Base-by-base conservation (phyloP, 495 filamentous ascomycete genomes). In the Penicillium malachiteum region DNA sequence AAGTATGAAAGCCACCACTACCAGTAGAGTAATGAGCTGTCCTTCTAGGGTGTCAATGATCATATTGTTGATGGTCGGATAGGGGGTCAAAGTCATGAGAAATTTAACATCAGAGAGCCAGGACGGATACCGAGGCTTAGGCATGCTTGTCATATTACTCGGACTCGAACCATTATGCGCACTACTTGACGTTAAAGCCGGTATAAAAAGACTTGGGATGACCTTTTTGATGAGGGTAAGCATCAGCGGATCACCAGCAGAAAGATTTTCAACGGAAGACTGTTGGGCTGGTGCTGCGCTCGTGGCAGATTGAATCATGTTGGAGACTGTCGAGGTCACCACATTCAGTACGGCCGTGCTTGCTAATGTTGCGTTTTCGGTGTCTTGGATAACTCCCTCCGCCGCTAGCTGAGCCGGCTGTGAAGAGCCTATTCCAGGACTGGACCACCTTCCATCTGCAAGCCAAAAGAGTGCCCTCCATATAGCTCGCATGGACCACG, bases 381-480 rank as follows among this genome's bases (percentile, higher is more conserved):
- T 47, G 43, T 64, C 43, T 32, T 71, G 55, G 1, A 62, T 48
- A 14, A 58, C 42, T 35, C 55, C 59, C n/a, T 57, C 40, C 21
- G 50, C 43, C 7, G 60, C 44, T 41, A 3, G 50, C 57, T 40
- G 62, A 60, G 48, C 74, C 70, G 50, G 57, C 68, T 26, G 71
- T 69, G n/a, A 26, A 4, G 21, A 26, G 21, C 21, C 4, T 4
- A 26, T 26, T 4, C 1, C 21, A 26, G 21, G 21, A 4, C 21
- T 26, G 21, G 85, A 81, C 82, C 93, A 91, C 34, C 89, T 89
- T 40, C 92, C 94, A 75, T 99, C 95, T 35, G 88, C 93, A 52
- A 97, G 73, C 92, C 93, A 97, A 73, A 99, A 97, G 48, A 96
- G 73, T 53, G 87, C 84, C 44, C 92, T 81, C 94, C 94, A 99